Conservation (phyloP, 169 alveolate species). For the Babesia ovis region DNA sequence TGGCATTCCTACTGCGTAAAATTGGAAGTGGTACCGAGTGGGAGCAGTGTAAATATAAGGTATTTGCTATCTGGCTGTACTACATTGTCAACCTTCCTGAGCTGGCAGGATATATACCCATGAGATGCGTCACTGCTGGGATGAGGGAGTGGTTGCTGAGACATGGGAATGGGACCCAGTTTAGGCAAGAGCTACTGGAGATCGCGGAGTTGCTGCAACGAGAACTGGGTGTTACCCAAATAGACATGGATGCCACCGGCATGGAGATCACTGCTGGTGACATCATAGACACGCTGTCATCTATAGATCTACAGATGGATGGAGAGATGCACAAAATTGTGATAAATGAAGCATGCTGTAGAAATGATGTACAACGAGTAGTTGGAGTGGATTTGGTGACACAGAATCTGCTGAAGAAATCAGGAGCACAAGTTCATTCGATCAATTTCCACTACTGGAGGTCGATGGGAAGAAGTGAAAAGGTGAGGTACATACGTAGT, state of each 20-base stretch:
- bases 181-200: conserved; percentile 26
- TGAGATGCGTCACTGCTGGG: conserved; percentile 66
- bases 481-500: too few relatives aligned
- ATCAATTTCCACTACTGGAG: conserved; percentile 37
- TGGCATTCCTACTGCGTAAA: conserved; percentile 74
- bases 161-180: conserved; percentile 47
- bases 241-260: not conserved
- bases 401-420: not conserved
- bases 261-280: not conserved
- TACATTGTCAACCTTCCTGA: conserved; percentile 72
- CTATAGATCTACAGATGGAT: conserved; percentile 1
- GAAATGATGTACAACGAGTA: conserved; percentile 8
- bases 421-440: conserved; percentile 17
- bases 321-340: not conserved
- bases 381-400: conserved; percentile 24
- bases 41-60: conserved; percentile 68
- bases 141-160: conserved; percentile 62
- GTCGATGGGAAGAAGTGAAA: conserved; percentile 2
- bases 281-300: not conserved
- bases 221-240: conserved; percentile 9
- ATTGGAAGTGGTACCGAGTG: conserved; percentile 73
- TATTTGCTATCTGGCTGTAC: conserved; percentile 75
- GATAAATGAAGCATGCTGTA: conserved; percentile 17
- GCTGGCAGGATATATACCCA: conserved; percentile 62
- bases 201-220: conserved; percentile 15